Base-by-base conservation (phyloP, 2,329 filamentous ascomycete genomes). In the Nannizziopsis barbatae region DNA sequence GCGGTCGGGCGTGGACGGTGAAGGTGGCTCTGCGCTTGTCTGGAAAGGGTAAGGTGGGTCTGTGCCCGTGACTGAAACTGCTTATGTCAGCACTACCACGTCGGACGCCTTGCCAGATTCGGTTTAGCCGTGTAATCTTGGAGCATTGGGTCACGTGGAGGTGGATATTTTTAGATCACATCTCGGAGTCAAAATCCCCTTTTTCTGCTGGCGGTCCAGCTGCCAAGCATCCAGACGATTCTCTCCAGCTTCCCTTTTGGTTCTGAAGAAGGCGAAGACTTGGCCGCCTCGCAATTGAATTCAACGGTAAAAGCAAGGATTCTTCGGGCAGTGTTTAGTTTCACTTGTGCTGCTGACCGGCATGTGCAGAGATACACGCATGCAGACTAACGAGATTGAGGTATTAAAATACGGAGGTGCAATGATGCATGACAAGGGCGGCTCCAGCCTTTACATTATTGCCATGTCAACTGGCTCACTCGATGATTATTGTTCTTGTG, bases 21-120 rank as follows among this genome's bases (percentile, higher is more conserved):
- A 27, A 27, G 22, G 22, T 27, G 22, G 22, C 22, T 27, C 22
- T 7, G 7, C 22, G 22, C 22, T 36, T 31, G 43, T 31, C n/a
- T 36, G 31, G 5, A 30, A 31, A 31, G 17, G 43, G 36, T 14
- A 46, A 46, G 22, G 44, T 46, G 44, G 44, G 27, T n/a, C 44
- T 18, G 8, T 20, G n/a, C 8, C 20, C n/a, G 32, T 27, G 22
- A 27, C 22, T 7, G 22, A 27, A 7, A 3, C 22, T 3, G 22
- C 22, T 27, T 27, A 27, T 7, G 22, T 27, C 3, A 27, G 22
- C 7, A 7, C 22, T 7, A 27, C 22, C 22, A 27, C 4, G 22
- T 27, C 22, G 22, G 22, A 31, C 30, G 31, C 30, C 31, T 47
- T 47, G n/a, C 45, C 31, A 12, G 5, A 15, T 42, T 11, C 1